Evolutionary conservation across 2,329 filamentous ascomycete genomes (phyloP).

Genomic region (Fusarium sp.): DNA sequence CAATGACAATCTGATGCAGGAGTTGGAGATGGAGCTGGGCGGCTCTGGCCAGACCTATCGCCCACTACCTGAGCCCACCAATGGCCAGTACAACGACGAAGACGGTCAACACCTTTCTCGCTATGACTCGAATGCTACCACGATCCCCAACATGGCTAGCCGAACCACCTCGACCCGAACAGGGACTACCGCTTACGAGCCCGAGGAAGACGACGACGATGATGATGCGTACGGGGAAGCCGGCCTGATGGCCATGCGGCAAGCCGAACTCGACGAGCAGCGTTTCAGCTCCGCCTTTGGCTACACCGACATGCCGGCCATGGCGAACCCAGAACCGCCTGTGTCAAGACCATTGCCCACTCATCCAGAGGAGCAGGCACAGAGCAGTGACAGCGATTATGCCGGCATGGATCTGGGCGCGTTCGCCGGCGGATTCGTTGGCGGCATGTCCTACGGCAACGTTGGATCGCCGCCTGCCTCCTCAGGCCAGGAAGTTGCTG

Average conservation of each 20-base stretch:
- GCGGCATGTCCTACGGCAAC: slow-evolving; percentile 60
- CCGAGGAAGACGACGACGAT: slow-evolving; percentile 66
- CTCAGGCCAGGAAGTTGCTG: slow-evolving; percentile 53
- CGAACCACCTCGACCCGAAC: slow-evolving; percentile 36
- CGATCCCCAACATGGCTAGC: slow-evolving; percentile 44
- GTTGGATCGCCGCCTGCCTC: slow-evolving; percentile 53
- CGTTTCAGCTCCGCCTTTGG: slow-evolving; percentile 50
- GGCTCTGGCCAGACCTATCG: slow-evolving; percentile 47
- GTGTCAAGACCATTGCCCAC: slow-evolving; percentile 52
- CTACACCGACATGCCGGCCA: slow-evolving; percentile 45
- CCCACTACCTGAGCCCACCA: slow-evolving; percentile 52
- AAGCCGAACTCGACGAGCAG: slow-evolving; percentile 81
- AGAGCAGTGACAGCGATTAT: slow-evolving; percentile 75
- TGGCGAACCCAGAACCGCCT: slow-evolving; percentile 39
- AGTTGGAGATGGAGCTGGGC: slow-evolving; percentile 64
- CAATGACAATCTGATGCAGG: slow-evolving; percentile 63
- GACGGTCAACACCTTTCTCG: slow-evolving; percentile 57
- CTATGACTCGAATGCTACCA: slow-evolving; percentile 61
- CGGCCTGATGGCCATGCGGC: slow-evolving; percentile 81
- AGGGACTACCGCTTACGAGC: slow-evolving; percentile 31
- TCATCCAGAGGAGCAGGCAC: slow-evolving; percentile 57
- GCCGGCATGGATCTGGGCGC: slow-evolving; percentile 73
- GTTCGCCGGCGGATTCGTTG: slow-evolving; percentile 74
- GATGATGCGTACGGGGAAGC: slow-evolving; percentile 89
- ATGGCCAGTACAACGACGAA: slow-evolving; percentile 57